A percentile compares a stretch with the other conserved stretches of the same genome.
These are phyloP conservation scores for Diaporthe humulicola DNA, from an alignment of 2,329 filamentous ascomycete genomes.

Conservation along the genomic window DNA sequence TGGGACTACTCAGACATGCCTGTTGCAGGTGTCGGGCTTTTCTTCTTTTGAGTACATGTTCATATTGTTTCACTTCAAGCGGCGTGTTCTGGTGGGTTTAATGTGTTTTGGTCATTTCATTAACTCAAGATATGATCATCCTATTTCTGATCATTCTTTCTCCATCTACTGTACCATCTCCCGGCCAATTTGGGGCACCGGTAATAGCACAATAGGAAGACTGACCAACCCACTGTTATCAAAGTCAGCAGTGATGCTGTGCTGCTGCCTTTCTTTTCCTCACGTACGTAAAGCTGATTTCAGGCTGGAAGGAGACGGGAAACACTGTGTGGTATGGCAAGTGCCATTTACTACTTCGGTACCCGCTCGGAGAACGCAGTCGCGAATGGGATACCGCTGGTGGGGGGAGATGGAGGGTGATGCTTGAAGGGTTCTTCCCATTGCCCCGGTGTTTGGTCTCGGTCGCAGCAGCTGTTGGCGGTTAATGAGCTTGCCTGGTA, in stretches of 20 bases:
- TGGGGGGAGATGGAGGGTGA: too few species aligned
- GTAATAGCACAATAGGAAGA: neutral
- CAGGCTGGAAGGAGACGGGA: neutral
- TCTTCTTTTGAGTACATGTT: neutral
- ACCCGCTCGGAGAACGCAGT: neutral
- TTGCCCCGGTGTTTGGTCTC: neutral
- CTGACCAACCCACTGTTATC: too few species aligned
- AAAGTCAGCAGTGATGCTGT: neutral
- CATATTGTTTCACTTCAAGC: conserved; percentile 5
- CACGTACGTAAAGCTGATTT: too few species aligned
- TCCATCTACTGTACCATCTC: neutral
- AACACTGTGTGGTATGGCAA: neutral
- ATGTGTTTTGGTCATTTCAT: neutral
- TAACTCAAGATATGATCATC: neutral
- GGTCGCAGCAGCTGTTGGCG: neutral
- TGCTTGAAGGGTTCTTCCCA: neutral
- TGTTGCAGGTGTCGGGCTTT: neutral
- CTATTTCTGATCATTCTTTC: neutral
- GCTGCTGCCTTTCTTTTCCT: neutral
- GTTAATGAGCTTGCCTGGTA: neutral
- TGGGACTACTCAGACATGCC: neutral
- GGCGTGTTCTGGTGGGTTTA: neutral
- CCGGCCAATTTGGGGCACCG: neutral
- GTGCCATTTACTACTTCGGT: neutral
- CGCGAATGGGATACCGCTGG: neutral